Conservation (phyloP, 2,329 filamentous ascomycete genomes). For the Verticillium nonalfalfae region DNA sequence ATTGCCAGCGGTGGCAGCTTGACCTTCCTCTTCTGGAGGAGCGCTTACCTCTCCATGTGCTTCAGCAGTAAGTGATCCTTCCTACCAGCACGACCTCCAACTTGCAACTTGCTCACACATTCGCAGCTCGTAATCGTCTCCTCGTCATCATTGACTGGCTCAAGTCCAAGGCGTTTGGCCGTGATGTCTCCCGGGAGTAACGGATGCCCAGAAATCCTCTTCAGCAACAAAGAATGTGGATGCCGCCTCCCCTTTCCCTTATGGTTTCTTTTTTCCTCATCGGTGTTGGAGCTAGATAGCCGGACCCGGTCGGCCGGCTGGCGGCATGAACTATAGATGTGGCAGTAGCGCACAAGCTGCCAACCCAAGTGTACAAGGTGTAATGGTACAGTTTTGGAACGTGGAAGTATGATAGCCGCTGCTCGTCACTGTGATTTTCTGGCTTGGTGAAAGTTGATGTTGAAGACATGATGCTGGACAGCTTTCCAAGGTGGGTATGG, state of each 20-base stretch:
- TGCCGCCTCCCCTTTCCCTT: neutral
- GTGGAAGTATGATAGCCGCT: neutral
- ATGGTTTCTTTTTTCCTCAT: neutral
- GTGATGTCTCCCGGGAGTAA: conserved; percentile 85
- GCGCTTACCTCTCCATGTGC: conserved; percentile 98
- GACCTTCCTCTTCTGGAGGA: conserved; percentile 98
- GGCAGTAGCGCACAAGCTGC: neutral
- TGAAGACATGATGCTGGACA: neutral
- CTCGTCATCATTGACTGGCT: conserved; percentile 92
- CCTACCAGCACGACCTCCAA: neutral
- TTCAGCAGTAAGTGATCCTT: conserved; percentile 79
- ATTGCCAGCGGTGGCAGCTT: conserved; percentile 87
- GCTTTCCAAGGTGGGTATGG: no score
- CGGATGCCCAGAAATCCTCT: neutral
- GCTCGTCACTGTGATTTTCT: no score
- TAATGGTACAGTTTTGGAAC: neutral
- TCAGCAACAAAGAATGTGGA: neutral
- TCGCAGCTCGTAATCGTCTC: conserved; percentile 80
- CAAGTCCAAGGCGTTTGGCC: conserved; percentile 94
- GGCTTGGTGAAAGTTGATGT: no score
- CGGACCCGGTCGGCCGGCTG: neutral
- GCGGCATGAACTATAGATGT: neutral
- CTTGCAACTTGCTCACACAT: conserved; percentile 7
- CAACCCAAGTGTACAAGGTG: neutral
- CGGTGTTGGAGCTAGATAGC: neutral